phyloP scores from a whole-genome alignment of 306 rosid species.

The Oxytropis ochrocephala region DNA sequence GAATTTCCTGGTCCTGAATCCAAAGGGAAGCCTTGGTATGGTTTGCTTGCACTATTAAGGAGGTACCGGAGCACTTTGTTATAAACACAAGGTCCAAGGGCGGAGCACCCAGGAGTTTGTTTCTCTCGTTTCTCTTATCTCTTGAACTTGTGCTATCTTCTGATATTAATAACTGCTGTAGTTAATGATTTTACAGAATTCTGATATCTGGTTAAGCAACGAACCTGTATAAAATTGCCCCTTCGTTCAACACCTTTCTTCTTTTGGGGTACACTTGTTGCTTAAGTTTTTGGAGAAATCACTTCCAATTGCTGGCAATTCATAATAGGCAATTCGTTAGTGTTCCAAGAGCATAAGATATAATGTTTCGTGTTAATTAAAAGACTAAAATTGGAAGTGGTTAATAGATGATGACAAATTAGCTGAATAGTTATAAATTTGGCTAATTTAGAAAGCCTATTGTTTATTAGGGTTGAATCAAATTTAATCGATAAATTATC shows the following conservation, averaged over 20 bases:
- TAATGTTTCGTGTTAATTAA: background rate
- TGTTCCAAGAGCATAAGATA: background rate
- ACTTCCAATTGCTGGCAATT: background rate
- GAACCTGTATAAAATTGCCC: background rate
- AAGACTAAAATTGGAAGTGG: background rate
- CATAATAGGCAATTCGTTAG: background rate
- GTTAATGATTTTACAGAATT: background rate
- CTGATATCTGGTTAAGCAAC: background rate
- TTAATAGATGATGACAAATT: background rate
- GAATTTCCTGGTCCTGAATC: slow-evolving; percentile 89
- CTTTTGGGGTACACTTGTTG: background rate
- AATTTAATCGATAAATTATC: background rate
- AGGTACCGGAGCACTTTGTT: slow-evolving; percentile 96
- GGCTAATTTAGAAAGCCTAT: background rate
- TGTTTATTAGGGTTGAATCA: background rate
- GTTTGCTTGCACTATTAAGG: slow-evolving; percentile 84
- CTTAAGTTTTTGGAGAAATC: background rate
- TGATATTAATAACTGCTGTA: background rate
- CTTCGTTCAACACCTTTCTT: background rate
- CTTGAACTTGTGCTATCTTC: slow-evolving; percentile 28
- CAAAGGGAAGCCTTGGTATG: slow-evolving; percentile 96
- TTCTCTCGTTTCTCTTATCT: slow-evolving; percentile 87
- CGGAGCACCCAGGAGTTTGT: slow-evolving; percentile 76
- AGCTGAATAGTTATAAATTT: background rate
- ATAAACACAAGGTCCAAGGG: slow-evolving; percentile 97